Evolutionary conservation across 1,139 yeast species (phyloP).

Genomic region (Candida pseudocylindracea): DNA sequence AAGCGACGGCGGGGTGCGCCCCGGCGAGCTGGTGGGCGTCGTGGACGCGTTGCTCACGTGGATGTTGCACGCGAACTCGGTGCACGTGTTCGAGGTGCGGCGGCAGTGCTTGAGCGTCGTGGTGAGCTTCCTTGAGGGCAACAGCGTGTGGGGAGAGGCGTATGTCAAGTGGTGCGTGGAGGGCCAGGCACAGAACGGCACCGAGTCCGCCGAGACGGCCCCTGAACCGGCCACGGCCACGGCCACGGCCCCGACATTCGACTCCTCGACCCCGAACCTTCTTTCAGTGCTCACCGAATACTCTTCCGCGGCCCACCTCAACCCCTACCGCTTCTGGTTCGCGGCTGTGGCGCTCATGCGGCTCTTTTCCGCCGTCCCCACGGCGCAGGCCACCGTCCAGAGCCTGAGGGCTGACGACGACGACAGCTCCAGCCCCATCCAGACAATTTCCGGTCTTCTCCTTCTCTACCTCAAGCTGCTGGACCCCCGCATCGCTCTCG

Average conservation of each 20-base stretch:
- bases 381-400: conserved; percentile 26
- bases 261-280: conserved; percentile 17
- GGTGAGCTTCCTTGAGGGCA: conserved; percentile 45
- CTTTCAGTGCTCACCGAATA: conserved; percentile 55
- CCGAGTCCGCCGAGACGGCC: no score
- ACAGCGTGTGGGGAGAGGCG: conserved; percentile 32
- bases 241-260: neutral
- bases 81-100: conserved; percentile 66
- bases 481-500: conserved; percentile 62
- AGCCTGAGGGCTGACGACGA: conserved; percentile 29
- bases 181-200: no score
- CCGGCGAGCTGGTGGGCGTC: conserved; percentile 27
- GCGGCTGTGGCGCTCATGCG: conserved; percentile 45
- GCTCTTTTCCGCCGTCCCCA: conserved; percentile 34
- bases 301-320: conserved; percentile 51
- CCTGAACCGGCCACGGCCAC: no score
- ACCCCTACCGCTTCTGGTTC: conserved; percentile 83
- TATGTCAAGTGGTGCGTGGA: conserved; percentile 15
- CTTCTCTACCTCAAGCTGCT: conserved; percentile 37
- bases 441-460: conserved; percentile 59
- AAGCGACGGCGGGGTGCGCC: neutral
- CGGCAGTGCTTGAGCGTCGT: conserved; percentile 47
- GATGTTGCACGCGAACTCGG: conserved; percentile 60
- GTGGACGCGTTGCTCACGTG: conserved; percentile 59
- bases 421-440: conserved; percentile 24